phyloP scores from a whole-genome alignment of 495 filamentous ascomycete genomes.

The Lasiosphaeria hispida region DNA sequence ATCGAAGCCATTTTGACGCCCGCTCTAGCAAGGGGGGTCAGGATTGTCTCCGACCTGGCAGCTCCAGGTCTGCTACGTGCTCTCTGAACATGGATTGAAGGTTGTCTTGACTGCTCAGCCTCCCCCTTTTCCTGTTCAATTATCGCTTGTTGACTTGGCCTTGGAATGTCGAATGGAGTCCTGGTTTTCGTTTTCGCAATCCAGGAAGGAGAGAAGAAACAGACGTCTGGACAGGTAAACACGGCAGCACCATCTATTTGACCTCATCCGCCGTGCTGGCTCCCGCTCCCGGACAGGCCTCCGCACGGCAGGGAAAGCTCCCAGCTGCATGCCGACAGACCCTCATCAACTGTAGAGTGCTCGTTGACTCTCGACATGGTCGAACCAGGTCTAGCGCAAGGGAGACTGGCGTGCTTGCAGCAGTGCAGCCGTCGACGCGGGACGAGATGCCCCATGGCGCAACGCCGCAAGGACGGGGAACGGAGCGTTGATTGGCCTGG shows the following conservation, averaged over 20 bases:
- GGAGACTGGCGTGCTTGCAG: constrained; percentile 9
- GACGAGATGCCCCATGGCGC: constrained; percentile 12
- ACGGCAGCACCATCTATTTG: constrained; percentile 15
- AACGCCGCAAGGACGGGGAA: background rate
- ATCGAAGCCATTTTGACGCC: constrained; percentile 8
- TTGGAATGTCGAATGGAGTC: too few species aligned
- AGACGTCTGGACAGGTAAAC: constrained; percentile 8
- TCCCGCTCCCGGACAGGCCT: background rate
- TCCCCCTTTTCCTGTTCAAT: too few species aligned
- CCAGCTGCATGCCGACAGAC: constrained; percentile 12
- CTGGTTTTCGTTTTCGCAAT: background rate
- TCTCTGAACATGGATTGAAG: constrained; percentile 8
- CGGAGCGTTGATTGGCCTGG: constrained; percentile 13
- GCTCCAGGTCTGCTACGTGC: background rate
- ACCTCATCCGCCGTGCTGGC: background rate
- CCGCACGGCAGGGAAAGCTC: background rate
- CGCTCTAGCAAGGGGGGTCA: background rate
- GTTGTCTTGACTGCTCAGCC: background rate
- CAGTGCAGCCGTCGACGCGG: constrained; percentile 10
- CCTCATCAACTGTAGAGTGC: constrained; percentile 18
- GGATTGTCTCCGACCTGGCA: constrained; percentile 4
- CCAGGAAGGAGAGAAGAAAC: background rate
- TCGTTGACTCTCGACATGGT: background rate
- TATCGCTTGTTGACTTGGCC: too few species aligned
- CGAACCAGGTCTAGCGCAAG: constrained; percentile 12